Percentiles rank a stretch among this genome's conserved stretches.
Conservation (phyloP, 441 rosid genomes). For the Biscutella laevigata region DNA sequence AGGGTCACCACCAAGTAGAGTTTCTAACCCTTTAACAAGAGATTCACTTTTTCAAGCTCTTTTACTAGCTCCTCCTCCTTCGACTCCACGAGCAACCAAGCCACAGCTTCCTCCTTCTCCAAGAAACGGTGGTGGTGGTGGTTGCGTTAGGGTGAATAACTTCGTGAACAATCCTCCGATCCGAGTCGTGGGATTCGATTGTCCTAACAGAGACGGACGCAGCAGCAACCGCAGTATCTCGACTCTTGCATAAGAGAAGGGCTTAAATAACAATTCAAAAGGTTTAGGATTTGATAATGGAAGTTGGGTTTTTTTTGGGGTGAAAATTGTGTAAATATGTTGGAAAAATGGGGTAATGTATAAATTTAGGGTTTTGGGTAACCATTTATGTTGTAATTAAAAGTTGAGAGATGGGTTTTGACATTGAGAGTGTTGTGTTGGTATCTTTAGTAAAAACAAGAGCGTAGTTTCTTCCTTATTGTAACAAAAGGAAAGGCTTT, state of each 20-base stretch:
- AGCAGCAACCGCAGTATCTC: slow-evolving; percentile 51
- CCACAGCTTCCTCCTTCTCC: slow-evolving; percentile 21
- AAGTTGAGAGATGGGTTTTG: neutral
- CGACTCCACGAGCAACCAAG: slow-evolving; percentile 36
- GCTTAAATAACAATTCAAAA: neutral
- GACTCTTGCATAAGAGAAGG: slow-evolving; percentile 42
- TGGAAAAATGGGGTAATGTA: neutral
- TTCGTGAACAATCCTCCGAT: slow-evolving; percentile 78
- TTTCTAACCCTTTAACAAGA: slow-evolving; percentile 87
- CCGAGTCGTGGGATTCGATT: slow-evolving; percentile 81
- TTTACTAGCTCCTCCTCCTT: slow-evolving; percentile 20
- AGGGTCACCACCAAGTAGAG: slow-evolving; percentile 98
- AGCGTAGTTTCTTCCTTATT: slow-evolving; percentile 19
- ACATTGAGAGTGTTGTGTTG: slow-evolving; percentile 1
- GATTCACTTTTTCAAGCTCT: slow-evolving; percentile 63
- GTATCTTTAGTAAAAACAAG: slow-evolving; percentile 19
- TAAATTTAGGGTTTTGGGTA: slow-evolving; percentile 16
- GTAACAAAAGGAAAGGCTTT: slow-evolving; percentile 16
- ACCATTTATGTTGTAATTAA: slow-evolving; percentile 19
- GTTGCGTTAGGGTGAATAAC: slow-evolving; percentile 36
- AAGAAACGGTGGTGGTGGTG: slow-evolving; percentile 56
- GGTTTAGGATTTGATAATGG: slow-evolving; percentile 13
- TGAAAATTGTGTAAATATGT: slow-evolving; percentile 18
- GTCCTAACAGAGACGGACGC: slow-evolving; percentile 57
- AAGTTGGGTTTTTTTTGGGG: neutral